Evolutionary conservation across 257 asterid species (phyloP), one percentile per base, ranked within the genome.

Genomic region (Ligustrum vulgare): DNA sequence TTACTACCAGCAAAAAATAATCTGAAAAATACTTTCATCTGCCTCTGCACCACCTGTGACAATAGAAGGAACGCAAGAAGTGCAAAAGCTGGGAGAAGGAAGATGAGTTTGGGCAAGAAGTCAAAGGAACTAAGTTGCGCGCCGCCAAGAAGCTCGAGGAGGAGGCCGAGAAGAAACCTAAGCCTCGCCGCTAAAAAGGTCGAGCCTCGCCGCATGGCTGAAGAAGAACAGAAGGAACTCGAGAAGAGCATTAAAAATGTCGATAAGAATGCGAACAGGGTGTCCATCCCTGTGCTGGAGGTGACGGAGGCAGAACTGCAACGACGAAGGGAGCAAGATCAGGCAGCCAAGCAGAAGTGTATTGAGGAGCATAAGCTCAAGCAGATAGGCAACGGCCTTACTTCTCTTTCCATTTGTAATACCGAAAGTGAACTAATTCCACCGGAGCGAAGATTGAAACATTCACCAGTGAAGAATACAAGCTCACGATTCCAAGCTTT

Each of bases 111-210:
- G 92, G 99, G 99, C 94, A 89, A 37, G 96, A 91, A 78, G 98
- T 97, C 62, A 96, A 92, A 84, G 98, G 95, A 16, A 81, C 81
- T 72, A 94, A 91, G 82, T 88, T 96, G 11, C 89, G 91, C 58
- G 96, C 99, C 34, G 88, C 99, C 31, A 92, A 92, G 88, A 94
- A 92, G 79, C 91, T 91, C 6, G 97, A 94, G 72, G 98, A 89
- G 83, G 96, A 92, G 54, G 90, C 97, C 33, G 91, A 87, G 91
- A 92, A 92, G 83, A 81, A 89, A 36, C 92, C 95, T 49, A 98
- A 94, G 71, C 86, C n/a, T 89, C 8, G 89, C 87, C 23, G 96
- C 96, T n/a, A 84, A 87, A 67, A 94, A 94, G 67, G 94, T 93
- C 4, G 99, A 91, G 87, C 97, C 82, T 5, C 96, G 96, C 20